A percentile compares a stretch with the other conserved stretches of the same genome.
Evolutionary conservation across 2,329 filamentous ascomycete species (phyloP).

Genomic region (Monilinia aucupariae): DNA sequence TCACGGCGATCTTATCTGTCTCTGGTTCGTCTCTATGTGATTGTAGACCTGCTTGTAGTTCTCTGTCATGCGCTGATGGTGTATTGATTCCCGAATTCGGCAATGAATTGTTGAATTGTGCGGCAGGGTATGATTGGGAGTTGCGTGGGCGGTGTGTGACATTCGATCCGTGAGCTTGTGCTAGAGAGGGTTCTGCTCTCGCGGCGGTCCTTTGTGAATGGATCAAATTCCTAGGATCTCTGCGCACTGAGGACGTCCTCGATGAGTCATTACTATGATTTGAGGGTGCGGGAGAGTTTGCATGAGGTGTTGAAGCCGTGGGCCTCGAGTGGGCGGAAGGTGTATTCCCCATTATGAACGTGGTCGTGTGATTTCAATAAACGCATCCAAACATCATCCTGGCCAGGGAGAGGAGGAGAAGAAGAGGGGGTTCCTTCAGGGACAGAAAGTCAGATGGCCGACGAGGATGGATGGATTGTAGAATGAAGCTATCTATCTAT

Average conservation of each 20-base stretch:
- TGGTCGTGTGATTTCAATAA: conserved; percentile 25
- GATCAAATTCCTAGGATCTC: conserved; percentile 47
- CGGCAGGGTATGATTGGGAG: conserved; percentile 26
- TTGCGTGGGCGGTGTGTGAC: conserved; percentile 30
- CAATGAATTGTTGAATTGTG: conserved; percentile 21
- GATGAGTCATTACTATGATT: conserved; percentile 32
- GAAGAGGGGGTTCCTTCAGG: background rate
- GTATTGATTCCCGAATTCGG: conserved; percentile 25
- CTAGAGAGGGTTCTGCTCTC: conserved; percentile 56
- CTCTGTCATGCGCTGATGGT: conserved; percentile 24
- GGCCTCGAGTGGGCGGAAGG: conserved; percentile 39
- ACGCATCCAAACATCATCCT: conserved; percentile 1
- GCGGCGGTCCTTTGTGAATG: conserved; percentile 52
- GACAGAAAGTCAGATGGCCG: background rate
- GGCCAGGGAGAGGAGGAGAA: background rate
- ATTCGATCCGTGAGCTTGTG: conserved; percentile 45
- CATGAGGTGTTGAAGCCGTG: conserved; percentile 35
- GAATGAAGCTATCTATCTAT: background rate
- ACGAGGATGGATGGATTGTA: background rate
- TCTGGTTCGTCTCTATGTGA: conserved; percentile 26
- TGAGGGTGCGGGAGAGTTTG: conserved; percentile 30
- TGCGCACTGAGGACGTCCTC: conserved; percentile 28
- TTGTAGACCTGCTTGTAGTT: conserved; percentile 26
- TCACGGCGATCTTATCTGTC: conserved; percentile 35
- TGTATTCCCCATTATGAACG: conserved; percentile 41